These are phyloP conservation scores for Calamus simplicifolius DNA, from an alignment of 176 grass and related monocot species.

Conservation along the genomic window DNA sequence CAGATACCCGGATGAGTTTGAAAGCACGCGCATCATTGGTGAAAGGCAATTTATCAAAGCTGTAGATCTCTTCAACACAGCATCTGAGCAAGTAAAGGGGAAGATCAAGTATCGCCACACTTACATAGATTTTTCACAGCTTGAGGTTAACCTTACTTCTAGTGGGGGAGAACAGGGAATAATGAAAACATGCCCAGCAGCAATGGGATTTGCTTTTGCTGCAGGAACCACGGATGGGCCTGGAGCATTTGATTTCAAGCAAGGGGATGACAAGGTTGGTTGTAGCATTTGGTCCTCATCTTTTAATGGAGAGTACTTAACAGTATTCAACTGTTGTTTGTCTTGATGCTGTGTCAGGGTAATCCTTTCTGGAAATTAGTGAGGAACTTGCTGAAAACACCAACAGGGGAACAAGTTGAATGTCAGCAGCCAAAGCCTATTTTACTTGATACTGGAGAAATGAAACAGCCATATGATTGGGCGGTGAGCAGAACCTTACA, in stretches of 20 bases:
- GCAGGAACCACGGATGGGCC: conserved; percentile 98
- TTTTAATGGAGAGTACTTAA: neutral
- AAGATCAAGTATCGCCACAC: conserved; percentile 75
- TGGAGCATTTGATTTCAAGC: conserved; percentile 91
- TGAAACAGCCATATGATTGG: conserved; percentile 90
- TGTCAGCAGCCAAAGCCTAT: conserved; percentile 96
- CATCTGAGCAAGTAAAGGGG: conserved; percentile 71
- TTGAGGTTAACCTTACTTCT: conserved; percentile 50
- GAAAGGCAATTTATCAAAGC: conserved; percentile 84
- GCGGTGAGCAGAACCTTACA: conserved; percentile 43
- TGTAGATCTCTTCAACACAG: conserved; percentile 65
- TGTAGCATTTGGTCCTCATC: conserved; percentile 4
- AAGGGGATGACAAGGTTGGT: conserved; percentile 85
- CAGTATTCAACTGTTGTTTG: neutral
- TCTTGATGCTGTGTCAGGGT: conserved; percentile 45
- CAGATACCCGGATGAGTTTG: conserved; percentile 94
- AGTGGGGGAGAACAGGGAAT: conserved; percentile 35
- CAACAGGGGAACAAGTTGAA: conserved; percentile 59
- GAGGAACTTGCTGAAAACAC: conserved; percentile 73
- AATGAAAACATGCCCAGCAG: conserved; percentile 85
- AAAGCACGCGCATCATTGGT: conserved; percentile 86
- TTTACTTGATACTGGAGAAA: conserved; percentile 97
- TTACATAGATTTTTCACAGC: conserved; percentile 82
- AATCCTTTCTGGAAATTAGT: conserved; percentile 94
- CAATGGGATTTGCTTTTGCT: conserved; percentile 95